Percentiles rank a stretch among this genome's conserved stretches.
Conservation (phyloP, 2,329 filamentous ascomycete species). For the Monosporascus sp. region DNA sequence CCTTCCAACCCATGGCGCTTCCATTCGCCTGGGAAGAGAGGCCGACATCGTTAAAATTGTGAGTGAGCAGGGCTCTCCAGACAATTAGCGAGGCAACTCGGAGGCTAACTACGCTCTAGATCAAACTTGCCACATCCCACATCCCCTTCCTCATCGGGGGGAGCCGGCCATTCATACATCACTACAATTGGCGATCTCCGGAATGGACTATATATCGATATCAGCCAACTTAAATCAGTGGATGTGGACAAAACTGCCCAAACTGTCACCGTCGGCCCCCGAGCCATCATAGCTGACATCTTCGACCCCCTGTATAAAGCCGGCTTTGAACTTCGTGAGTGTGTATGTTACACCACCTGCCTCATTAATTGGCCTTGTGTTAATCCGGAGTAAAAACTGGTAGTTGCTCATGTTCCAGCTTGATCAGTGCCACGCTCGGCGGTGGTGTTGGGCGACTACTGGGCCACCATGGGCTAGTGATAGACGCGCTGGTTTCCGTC, state of each 20-base stretch:
- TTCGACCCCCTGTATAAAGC: constrained; percentile 6
- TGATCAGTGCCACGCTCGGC: constrained; percentile 15
- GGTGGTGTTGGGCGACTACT: constrained; percentile 13
- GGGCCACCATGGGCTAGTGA: constrained; percentile 13
- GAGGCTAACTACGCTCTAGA: neutral
- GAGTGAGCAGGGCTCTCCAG: neutral
- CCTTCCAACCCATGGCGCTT: neutral
- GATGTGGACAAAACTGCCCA: constrained; percentile 13
- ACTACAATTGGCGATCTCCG: constrained; percentile 18
- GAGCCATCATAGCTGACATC: constrained; percentile 1
- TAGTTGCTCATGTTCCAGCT: constrained; percentile 5
- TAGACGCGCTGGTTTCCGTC: constrained; percentile 22
- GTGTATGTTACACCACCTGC: neutral
- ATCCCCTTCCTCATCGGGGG: constrained; percentile 30
- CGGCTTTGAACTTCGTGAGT: constrained; percentile 11
- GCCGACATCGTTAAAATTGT: neutral
- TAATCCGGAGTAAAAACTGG: constrained; percentile 3
- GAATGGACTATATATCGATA: constrained; percentile 26
- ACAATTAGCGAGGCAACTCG: no score
- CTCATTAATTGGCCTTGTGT: neutral
- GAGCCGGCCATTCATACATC: constrained; percentile 28
- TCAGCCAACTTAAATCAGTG: constrained; percentile 22
- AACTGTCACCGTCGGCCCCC: constrained; percentile 11
- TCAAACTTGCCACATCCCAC: constrained; percentile 15
- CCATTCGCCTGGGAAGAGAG: neutral